A percentile compares a stretch with the other conserved stretches of the same genome.
phyloP scores from a whole-genome alignment of 2,329 filamentous ascomycete species.

The Stemphylium vesicarium region DNA sequence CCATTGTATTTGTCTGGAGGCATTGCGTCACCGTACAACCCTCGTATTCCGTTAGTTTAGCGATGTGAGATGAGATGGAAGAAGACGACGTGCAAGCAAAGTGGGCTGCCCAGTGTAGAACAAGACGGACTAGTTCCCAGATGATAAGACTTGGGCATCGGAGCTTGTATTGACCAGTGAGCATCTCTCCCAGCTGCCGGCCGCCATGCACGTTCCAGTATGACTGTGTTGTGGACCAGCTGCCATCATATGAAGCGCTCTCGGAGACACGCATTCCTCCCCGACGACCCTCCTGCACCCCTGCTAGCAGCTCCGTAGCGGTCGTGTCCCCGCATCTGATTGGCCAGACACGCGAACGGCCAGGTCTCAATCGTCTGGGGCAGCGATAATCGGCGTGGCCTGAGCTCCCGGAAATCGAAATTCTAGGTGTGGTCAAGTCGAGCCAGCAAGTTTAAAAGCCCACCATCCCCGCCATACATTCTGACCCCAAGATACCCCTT shows the following conservation, averaged over 20 bases:
- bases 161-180: neutral
- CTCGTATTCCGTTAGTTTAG: neutral
- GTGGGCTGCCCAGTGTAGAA: neutral
- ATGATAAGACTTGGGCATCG: neutral
- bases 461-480: constrained; percentile 27
- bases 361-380: constrained; percentile 12
- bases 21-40: constrained; percentile 7
- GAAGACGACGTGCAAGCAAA: neutral
- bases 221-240: constrained; percentile 13
- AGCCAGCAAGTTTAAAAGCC: constrained; percentile 33
- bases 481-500: constrained; percentile 43
- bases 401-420: constrained; percentile 25
- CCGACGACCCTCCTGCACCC: constrained; percentile 18
- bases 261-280: constrained; percentile 30
- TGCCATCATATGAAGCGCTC: neutral
- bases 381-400: constrained; percentile 20
- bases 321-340: constrained; percentile 1
- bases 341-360: constrained; percentile 12
- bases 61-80: neutral
- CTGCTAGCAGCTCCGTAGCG: constrained; percentile 11
- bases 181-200: neutral
- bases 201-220: constrained; percentile 5
- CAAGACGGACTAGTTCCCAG: neutral
- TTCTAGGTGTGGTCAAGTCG: constrained; percentile 9
- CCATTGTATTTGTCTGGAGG: neutral